These are phyloP conservation scores for Metschnikowia picachoensis DNA, from an alignment of 805 yeast genomes.

Conservation along the genomic window DNA sequence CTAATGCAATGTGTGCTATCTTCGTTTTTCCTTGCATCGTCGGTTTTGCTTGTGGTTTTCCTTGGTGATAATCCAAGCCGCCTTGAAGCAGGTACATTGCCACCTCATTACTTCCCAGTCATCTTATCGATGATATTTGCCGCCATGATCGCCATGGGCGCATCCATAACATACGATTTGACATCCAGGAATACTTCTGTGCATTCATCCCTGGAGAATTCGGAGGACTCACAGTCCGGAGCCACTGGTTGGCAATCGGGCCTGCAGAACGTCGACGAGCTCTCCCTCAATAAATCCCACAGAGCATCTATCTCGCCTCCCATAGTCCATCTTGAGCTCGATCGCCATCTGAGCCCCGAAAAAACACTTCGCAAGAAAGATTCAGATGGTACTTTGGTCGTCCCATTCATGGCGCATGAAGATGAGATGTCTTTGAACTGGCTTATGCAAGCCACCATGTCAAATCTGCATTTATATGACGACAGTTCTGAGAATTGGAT, in stretches of 20 bases:
- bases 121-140: not conserved
- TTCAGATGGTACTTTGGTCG: conserved; percentile 8
- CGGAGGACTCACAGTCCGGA: conserved; percentile 1
- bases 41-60: conserved; percentile 4
- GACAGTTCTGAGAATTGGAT: conserved; percentile 14
- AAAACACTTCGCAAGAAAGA: conserved; percentile 7
- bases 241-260: conserved; percentile 5
- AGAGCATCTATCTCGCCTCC: conserved; percentile 1
- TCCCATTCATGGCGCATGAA: not conserved
- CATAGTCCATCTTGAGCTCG: not conserved
- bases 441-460: conserved; percentile 12
- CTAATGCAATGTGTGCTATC: not conserved
- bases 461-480: conserved; percentile 9
- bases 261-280: conserved; percentile 3
- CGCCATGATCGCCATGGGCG: not conserved
- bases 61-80: not conserved
- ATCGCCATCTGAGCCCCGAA: not conserved
- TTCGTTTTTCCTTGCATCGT: conserved; percentile 3
- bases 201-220: not conserved
- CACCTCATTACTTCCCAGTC: not conserved
- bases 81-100: no score
- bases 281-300: conserved; percentile 8
- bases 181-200: not conserved
- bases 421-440: conserved; percentile 7
- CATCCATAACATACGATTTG: not conserved